phyloP scores from a whole-genome alignment of 139 green algal species.

The Dunaliella primolecta region DNA sequence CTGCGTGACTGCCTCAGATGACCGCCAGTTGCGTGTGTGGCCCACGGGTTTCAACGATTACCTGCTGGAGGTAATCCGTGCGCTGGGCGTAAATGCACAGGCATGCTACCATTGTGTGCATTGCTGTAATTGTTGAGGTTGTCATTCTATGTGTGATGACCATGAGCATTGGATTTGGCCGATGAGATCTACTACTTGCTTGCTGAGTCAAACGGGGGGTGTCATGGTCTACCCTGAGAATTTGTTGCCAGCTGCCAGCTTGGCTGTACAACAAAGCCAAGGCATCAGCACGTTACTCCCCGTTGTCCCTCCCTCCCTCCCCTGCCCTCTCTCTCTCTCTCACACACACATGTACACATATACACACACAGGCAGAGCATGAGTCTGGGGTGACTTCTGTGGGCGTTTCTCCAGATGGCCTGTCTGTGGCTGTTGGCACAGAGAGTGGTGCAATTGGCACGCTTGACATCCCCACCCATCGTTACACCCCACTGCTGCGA shows the following conservation, averaged over 20 bases:
- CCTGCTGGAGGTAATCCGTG: constrained; percentile 57
- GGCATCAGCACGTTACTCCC: no score
- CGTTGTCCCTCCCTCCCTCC: constrained; percentile 2
- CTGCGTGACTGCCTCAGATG: constrained; percentile 63
- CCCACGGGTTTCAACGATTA: constrained; percentile 75
- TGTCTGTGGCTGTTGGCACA: constrained; percentile 62
- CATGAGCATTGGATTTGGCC: no score
- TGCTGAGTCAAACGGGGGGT: no score
- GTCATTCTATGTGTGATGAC: background rate
- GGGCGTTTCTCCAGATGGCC: constrained; percentile 55
- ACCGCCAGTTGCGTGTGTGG: constrained; percentile 68
- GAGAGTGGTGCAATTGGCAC: constrained; percentile 64
- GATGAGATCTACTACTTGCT: no score
- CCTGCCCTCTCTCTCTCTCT: no score
- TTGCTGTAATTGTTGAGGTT: no score
- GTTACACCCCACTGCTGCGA: constrained; percentile 66
- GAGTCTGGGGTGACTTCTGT: constrained; percentile 65
- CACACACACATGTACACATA: background rate
- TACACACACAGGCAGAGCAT: constrained; percentile 58
- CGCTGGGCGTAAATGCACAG: background rate
- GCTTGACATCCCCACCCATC: constrained; percentile 65
- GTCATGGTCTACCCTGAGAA: no score
- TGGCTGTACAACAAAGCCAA: no score
- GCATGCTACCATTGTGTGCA: no score
- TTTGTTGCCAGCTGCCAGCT: no score